A percentile compares a stretch with the other conserved stretches of the same genome.
Conservation (phyloP, 192 early-diverging fungal species). For the Podila minutissima region DNA sequence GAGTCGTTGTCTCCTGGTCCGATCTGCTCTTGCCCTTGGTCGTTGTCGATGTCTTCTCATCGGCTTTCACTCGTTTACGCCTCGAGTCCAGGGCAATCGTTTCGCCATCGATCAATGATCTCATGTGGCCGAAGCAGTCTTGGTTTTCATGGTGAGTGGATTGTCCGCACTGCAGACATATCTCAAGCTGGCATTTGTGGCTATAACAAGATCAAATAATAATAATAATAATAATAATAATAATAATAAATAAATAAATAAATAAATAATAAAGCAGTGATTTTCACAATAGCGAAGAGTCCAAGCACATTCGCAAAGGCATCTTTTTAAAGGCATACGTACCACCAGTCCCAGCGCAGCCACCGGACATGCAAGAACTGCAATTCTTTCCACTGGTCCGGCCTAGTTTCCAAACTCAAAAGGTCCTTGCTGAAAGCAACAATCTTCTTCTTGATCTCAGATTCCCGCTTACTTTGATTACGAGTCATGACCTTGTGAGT, state of each 20-base stretch:
- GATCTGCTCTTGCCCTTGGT: constrained; percentile 16
- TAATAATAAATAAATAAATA: not conserved
- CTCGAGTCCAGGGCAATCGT: not conserved
- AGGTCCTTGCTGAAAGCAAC: constrained; percentile 26
- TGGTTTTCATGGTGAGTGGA: constrained; percentile 51
- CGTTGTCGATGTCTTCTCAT: not conserved
- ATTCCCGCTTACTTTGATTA: constrained; percentile 29
- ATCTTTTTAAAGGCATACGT: constrained; percentile 9
- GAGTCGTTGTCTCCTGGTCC: constrained; percentile 48
- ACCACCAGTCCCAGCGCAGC: constrained; percentile 62
- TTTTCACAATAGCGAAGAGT: not conserved
- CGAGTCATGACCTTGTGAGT: constrained; percentile 18
- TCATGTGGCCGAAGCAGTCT: constrained; percentile 57
- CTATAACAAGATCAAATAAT: constrained; percentile 4
- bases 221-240: not conserved
- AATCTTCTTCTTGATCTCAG: constrained; percentile 17
- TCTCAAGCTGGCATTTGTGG: constrained; percentile 37
- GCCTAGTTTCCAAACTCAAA: constrained; percentile 54
- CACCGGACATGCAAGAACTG: constrained; percentile 66
- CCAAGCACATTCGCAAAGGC: not conserved
- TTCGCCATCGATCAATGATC: constrained; percentile 27
- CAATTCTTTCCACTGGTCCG: constrained; percentile 64
- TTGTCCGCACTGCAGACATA: constrained; percentile 65
- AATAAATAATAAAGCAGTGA: not conserved
- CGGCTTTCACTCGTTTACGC: not conserved